Evolutionary conservation across 2,329 filamentous ascomycete genomes (phyloP).

Genomic region (Ilyonectria sp.): DNA sequence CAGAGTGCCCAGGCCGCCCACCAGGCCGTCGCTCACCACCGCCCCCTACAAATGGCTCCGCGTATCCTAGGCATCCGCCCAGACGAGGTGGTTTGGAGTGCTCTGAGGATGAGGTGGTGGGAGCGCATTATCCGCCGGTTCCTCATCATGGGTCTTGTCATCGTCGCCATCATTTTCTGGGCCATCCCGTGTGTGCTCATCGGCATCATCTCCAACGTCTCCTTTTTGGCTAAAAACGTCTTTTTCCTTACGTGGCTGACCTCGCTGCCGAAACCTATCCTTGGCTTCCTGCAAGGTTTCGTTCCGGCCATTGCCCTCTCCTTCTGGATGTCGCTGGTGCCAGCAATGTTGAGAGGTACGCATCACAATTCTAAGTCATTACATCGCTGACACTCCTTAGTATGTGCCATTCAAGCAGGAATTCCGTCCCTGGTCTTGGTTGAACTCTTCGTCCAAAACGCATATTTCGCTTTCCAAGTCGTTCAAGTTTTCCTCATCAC

Average conservation of each 20-base stretch:
- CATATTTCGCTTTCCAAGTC: conserved; percentile 92
- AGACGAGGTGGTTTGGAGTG: conserved; percentile 88
- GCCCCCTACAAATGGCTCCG: conserved; percentile 88
- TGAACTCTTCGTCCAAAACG: conserved; percentile 91
- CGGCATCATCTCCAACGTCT: conserved; percentile 88
- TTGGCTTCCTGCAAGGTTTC: conserved; percentile 88
- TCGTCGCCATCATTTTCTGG: conserved; percentile 90
- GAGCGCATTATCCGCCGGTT: conserved; percentile 82
- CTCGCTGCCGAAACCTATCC: conserved; percentile 77
- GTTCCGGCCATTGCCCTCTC: conserved; percentile 85
- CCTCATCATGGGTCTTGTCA: conserved; percentile 79
- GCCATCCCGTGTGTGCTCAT: conserved; percentile 82
- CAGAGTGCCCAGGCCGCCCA: conserved; percentile 88
- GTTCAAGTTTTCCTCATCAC: conserved; percentile 93
- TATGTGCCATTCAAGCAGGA: conserved; percentile 84
- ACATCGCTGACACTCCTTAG: conserved; percentile 52
- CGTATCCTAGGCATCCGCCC: conserved; percentile 88
- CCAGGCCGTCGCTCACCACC: conserved; percentile 90
- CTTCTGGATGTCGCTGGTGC: conserved; percentile 88
- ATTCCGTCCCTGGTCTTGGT: conserved; percentile 84
- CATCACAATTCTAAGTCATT: background rate
- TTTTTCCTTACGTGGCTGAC: conserved; percentile 83
- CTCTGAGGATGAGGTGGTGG: conserved; percentile 89
- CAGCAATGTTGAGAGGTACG: conserved; percentile 79
- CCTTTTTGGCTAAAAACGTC: conserved; percentile 72